phyloP scores from a whole-genome alignment of 2,329 filamentous ascomycete genomes.

The Phaeoacremonium minimum region DNA sequence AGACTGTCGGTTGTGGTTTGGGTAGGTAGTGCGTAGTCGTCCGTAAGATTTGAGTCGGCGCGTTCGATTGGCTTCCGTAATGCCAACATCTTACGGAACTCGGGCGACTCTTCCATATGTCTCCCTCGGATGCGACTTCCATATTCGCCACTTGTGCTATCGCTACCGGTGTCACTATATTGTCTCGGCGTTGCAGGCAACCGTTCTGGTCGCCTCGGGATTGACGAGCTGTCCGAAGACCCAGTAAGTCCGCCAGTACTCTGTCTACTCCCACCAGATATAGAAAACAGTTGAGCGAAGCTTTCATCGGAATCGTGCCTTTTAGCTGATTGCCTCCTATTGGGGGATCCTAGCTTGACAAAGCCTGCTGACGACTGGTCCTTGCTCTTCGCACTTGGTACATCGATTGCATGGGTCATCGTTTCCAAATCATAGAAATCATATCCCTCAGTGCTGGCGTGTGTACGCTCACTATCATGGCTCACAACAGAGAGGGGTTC shows the following conservation, averaged over 20 bases:
- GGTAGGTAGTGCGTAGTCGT: conserved; percentile 31
- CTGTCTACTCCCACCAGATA: conserved; percentile 44
- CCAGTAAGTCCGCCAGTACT: conserved; percentile 28
- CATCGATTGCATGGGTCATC: conserved; percentile 46
- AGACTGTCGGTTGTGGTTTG: conserved; percentile 36
- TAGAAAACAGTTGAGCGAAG: conserved; percentile 54
- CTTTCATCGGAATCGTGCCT: conserved; percentile 57
- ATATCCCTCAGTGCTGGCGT: conserved; percentile 55
- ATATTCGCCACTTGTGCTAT: conserved; percentile 30
- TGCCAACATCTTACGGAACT: background rate
- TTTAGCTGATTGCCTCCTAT: conserved; percentile 18
- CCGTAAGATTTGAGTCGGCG: conserved; percentile 15
- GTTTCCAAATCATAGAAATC: conserved; percentile 63
- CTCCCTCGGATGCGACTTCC: conserved; percentile 41
- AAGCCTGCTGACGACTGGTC: conserved; percentile 30
- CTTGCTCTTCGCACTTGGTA: conserved; percentile 37
- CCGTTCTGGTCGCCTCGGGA: conserved; percentile 6
- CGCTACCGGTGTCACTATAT: conserved; percentile 17
- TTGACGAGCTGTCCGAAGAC: conserved; percentile 28
- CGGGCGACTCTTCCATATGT: conserved; percentile 23
- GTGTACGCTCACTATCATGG: conserved; percentile 41
- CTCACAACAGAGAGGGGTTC: conserved; percentile 45
- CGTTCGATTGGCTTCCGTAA: conserved; percentile 1
- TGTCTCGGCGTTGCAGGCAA: conserved; percentile 11
- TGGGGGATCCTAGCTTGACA: conserved; percentile 23